Percentiles rank a stretch among this genome's conserved stretches.
These are phyloP conservation scores for Blastomyces parvus DNA, from an alignment of 2,329 filamentous ascomycete genomes.

Conservation along the genomic window DNA sequence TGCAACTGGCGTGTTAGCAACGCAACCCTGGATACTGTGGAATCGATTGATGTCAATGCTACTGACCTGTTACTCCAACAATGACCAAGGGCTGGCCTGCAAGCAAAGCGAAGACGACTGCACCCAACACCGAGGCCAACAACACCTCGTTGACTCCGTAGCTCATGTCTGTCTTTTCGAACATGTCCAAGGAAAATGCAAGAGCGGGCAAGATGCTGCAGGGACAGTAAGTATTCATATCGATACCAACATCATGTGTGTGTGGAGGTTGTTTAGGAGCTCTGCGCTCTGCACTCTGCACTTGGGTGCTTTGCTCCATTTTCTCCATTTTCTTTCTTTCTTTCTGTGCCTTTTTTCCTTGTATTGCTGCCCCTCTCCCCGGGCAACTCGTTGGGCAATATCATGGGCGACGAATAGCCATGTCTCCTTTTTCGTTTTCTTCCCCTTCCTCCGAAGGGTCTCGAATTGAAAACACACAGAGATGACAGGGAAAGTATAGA, in stretches of 20 bases:
- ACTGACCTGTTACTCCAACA: conserved; percentile 68
- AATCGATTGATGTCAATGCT: background rate
- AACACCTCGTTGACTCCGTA: conserved; percentile 89
- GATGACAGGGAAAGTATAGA: background rate
- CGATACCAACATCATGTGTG: background rate
- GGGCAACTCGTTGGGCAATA: background rate
- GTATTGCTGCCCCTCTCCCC: background rate
- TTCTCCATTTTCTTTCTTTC: background rate
- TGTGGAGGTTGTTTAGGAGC: background rate
- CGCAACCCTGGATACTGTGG: too few species aligned
- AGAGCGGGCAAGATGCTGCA: conserved; percentile 72
- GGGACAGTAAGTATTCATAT: conserved; percentile 11
- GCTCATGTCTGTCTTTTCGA: conserved; percentile 71
- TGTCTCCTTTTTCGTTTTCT: background rate
- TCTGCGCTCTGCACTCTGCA: too few species aligned
- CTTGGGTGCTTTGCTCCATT: background rate
- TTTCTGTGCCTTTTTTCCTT: background rate
- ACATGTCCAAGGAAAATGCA: conserved; percentile 89
- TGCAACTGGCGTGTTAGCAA: conserved; percentile 45
- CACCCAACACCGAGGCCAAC: conserved; percentile 71
- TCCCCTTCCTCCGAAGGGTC: background rate
- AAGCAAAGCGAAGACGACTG: conserved; percentile 69
- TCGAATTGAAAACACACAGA: background rate
- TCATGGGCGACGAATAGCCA: background rate
- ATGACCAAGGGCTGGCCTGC: conserved; percentile 82